These are phyloP conservation scores for Pisolithus albus DNA, from an alignment of 768 basidiomycete species.

Conservation along the genomic window DNA sequence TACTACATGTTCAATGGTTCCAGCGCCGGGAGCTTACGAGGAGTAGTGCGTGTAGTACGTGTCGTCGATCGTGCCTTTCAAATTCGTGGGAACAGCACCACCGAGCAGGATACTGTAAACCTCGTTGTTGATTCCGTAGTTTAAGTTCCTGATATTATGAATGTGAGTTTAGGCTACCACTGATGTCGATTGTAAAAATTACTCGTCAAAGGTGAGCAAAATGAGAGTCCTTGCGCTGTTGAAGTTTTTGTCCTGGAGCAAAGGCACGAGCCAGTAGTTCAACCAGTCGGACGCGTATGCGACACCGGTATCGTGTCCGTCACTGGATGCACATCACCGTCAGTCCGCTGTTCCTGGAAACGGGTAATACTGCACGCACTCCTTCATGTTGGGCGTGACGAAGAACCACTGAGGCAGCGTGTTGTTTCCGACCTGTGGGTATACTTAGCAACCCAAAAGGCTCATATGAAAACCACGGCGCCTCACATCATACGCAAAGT, in stretches of 20 bases:
- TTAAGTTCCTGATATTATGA: slow-evolving; percentile 17
- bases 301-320: slow-evolving; percentile 52
- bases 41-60: slow-evolving; percentile 51
- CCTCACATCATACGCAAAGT: slow-evolving; percentile 49
- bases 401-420: slow-evolving; percentile 54
- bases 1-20: not conserved
- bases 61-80: slow-evolving; percentile 40
- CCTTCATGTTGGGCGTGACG: slow-evolving; percentile 52
- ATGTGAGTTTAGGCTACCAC: not conserved
- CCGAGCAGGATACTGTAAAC: slow-evolving; percentile 42
- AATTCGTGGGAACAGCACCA: slow-evolving; percentile 35
- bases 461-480: not conserved
- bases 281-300: slow-evolving; percentile 43
- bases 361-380: slow-evolving; percentile 10
- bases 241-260: slow-evolving; percentile 45
- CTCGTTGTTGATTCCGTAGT: slow-evolving; percentile 35
- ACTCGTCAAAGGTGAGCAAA: slow-evolving; percentile 57
- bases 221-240: slow-evolving; percentile 51
- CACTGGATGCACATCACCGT: slow-evolving; percentile 28
- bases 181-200: slow-evolving; percentile 15
- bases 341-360: not conserved
- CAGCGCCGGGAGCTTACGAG: slow-evolving; percentile 17
- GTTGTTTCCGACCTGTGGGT: slow-evolving; percentile 26
- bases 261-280: slow-evolving; percentile 42
- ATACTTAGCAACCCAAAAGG: no score